These are phyloP conservation scores for Fusarium torulosum DNA, from an alignment of 2,329 filamentous ascomycete species.

Conservation along the genomic window DNA sequence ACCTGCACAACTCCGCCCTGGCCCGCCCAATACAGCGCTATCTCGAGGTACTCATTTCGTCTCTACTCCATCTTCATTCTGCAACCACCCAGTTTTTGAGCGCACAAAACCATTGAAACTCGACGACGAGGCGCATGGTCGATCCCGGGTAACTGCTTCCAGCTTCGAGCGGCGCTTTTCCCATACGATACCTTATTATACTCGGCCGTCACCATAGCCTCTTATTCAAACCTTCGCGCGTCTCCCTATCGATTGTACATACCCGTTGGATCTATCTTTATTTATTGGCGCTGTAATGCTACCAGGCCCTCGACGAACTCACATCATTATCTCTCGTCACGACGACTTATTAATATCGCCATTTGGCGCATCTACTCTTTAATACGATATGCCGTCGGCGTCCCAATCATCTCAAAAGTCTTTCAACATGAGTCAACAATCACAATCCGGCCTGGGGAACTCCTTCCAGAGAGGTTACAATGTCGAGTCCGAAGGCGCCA, in stretches of 20 bases:
- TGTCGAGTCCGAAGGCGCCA: constrained; percentile 59
- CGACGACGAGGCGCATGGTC: constrained; percentile 44
- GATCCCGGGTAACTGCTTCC: constrained; percentile 26
- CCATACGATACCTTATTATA: constrained; percentile 12
- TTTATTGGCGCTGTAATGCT: constrained; percentile 35
- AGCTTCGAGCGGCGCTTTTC: constrained; percentile 36
- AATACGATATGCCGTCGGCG: constrained; percentile 55
- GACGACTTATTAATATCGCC: constrained; percentile 1
- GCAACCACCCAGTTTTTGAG: constrained; percentile 46
- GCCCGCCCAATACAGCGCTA: constrained; percentile 37
- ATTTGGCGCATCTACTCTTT: background rate
- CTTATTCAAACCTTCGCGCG: constrained; percentile 20
- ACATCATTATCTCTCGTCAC: background rate
- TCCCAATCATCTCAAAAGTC: constrained; percentile 69
- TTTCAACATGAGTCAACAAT: constrained; percentile 68
- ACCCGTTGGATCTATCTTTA: constrained; percentile 25
- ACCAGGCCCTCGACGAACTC: constrained; percentile 12
- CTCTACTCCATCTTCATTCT: constrained; percentile 48
- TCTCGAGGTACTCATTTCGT: constrained; percentile 48
- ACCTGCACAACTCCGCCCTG: constrained; percentile 41
- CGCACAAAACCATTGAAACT: constrained; percentile 45
- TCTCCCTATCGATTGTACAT: constrained; percentile 13
- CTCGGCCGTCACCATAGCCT: background rate
- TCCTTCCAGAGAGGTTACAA: constrained; percentile 55
- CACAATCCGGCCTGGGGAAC: constrained; percentile 56